A percentile compares a stretch with the other conserved stretches of the same genome.
Evolutionary conservation across 2,329 filamentous ascomycete genomes (phyloP).

Genomic region (Penicillium corylophilum): DNA sequence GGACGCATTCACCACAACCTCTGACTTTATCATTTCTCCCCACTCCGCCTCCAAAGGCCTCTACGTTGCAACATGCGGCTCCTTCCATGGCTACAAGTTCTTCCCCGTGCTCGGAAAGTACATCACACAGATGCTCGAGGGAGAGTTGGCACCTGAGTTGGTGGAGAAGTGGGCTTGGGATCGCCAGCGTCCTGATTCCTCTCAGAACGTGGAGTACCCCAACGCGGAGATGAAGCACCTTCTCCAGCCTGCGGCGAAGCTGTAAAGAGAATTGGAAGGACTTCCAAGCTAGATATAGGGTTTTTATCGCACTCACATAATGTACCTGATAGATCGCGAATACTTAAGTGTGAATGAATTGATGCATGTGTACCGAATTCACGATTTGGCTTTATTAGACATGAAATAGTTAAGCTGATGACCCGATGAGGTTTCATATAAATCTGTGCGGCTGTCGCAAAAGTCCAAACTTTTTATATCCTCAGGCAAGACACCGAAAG

Average conservation of each 20-base stretch:
- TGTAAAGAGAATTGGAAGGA: conserved; percentile 17
- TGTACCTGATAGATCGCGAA: not conserved
- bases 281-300: conserved; percentile 30
- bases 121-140: conserved; percentile 29
- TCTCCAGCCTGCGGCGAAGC: conserved; percentile 35
- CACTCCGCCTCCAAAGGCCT: conserved; percentile 43
- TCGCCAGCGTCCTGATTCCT: conserved; percentile 55
- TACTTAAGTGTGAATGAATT: too few relatives aligned
- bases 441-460: too few relatives aligned
- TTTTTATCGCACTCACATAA: not conserved
- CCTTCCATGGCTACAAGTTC: conserved; percentile 32
- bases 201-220: conserved; percentile 57
- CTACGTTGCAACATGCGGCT: conserved; percentile 41
- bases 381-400: too few relatives aligned
- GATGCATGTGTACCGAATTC: too few relatives aligned
- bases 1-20: conserved; percentile 64
- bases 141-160: conserved; percentile 22
- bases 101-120: conserved; percentile 33
- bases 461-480: too few relatives aligned
- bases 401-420: too few relatives aligned
- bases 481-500: too few relatives aligned
- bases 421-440: too few relatives aligned
- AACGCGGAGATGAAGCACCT: conserved; percentile 59
- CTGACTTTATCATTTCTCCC: conserved; percentile 52
- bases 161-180: conserved; percentile 43